Evolutionary conservation across 495 filamentous ascomycete species (phyloP).

Genomic region (Penicillium diatomitis): DNA sequence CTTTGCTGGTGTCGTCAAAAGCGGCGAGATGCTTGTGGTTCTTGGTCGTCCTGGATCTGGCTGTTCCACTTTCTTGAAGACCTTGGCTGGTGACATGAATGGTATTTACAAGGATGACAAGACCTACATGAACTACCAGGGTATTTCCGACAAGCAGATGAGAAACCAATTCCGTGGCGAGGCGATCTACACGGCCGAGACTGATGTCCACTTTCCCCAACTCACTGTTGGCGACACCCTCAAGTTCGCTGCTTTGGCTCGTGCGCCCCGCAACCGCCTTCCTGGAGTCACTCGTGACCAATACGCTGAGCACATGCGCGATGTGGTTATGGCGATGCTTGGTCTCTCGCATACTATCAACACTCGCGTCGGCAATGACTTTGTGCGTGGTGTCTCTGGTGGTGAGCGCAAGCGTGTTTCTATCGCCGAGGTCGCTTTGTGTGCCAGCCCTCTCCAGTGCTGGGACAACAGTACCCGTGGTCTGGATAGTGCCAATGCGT

Average conservation of each 20-base stretch:
- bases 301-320: conserved; percentile 37
- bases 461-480: conserved; percentile 83
- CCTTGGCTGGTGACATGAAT: conserved; percentile 60
- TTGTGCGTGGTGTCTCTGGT: conserved; percentile 66
- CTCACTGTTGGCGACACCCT: conserved; percentile 53
- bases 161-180: conserved; percentile 57
- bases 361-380: conserved; percentile 54
- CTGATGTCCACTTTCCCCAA: conserved; percentile 56
- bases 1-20: conserved; percentile 64
- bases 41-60: conserved; percentile 67
- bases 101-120: conserved; percentile 54
- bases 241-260: conserved; percentile 44
- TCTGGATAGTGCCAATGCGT: conserved; percentile 67
- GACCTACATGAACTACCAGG: conserved; percentile 63
- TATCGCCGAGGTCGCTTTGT: conserved; percentile 46
- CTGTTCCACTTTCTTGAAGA: conserved; percentile 67
- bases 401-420: conserved; percentile 67
- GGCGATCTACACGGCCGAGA: conserved; percentile 57
- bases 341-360: conserved; percentile 43
- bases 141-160: conserved; percentile 65
- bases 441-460: conserved; percentile 54
- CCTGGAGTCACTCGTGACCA: conserved; percentile 27
- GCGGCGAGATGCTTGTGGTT: conserved; percentile 75
- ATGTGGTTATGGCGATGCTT: conserved; percentile 50
- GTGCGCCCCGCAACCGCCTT: conserved; percentile 28